These are phyloP conservation scores for Phalaenopsis hybrid DNA, from an alignment of 116 monocot species.

Conservation along the genomic window DNA sequence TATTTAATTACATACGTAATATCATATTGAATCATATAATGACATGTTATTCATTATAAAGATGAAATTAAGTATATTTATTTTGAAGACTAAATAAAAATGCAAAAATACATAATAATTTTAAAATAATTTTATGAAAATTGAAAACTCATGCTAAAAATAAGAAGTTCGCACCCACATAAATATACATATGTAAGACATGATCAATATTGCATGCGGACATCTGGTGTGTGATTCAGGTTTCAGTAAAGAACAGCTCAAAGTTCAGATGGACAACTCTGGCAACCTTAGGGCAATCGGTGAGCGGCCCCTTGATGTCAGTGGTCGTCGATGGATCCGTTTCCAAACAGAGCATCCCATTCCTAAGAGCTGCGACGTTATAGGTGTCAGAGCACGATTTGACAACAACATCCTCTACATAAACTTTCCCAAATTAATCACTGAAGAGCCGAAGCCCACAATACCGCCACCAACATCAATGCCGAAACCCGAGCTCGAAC, in stretches of 20 bases:
- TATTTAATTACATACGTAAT: too few species aligned
- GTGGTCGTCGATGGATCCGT: background rate
- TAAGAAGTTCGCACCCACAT: too few species aligned
- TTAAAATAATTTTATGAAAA: too few species aligned
- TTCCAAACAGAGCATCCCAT: constrained; percentile 6
- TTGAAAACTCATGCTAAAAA: too few species aligned
- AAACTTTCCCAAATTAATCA: background rate
- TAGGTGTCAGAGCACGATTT: constrained; percentile 1
- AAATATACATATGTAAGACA: too few species aligned
- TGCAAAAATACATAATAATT: background rate
- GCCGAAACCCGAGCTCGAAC: background rate
- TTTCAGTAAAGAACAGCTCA: constrained; percentile 51
- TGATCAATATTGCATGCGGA: too few species aligned
- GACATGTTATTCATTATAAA: background rate
- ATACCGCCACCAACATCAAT: background rate
- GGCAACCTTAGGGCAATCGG: constrained; percentile 37
- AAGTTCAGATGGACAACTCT: constrained; percentile 28
- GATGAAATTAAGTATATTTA: too few species aligned
- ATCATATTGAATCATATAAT: background rate
- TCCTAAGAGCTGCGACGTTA: background rate
- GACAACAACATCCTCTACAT: background rate
- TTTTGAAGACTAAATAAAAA: too few species aligned
- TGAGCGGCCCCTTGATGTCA: constrained; percentile 14
- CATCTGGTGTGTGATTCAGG: constrained; percentile 7
- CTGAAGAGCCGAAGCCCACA: background rate